A percentile compares a stretch with the other conserved stretches of the same genome.
These are phyloP conservation scores for Hibiscus tridactylites DNA, from an alignment of 345 rosid species.

Conservation along the genomic window DNA sequence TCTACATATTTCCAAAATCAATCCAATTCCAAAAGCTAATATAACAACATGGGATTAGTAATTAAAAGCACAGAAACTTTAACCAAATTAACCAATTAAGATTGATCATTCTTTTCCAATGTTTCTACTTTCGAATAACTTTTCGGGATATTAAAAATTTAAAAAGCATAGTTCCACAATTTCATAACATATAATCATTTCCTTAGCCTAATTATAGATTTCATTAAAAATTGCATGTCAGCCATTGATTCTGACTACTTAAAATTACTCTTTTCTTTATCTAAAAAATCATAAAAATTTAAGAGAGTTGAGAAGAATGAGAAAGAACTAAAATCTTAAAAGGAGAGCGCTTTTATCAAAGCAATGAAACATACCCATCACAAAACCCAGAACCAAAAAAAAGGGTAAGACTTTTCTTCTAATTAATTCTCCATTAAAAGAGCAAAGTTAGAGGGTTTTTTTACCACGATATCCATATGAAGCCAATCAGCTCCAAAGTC, in stretches of 20 bases:
- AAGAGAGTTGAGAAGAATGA: background rate
- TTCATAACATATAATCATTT: background rate
- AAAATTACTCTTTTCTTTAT: background rate
- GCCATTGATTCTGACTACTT: background rate
- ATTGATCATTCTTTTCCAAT: background rate
- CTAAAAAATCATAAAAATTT: background rate
- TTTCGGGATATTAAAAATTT: background rate
- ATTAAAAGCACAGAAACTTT: background rate
- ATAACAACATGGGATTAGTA: background rate
- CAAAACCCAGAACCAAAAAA: background rate
- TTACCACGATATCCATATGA: conserved; percentile 97
- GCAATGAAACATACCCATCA: conserved; percentile 53
- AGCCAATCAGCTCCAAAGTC: conserved; percentile 90
- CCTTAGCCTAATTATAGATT: background rate
- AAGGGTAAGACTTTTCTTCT: background rate
- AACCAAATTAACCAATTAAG: background rate
- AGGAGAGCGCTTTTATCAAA: conserved; percentile 2
- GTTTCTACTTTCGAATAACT: background rate
- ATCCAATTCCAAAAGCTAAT: background rate
- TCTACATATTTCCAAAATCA: background rate
- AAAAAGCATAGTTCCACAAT: background rate
- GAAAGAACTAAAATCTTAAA: conserved; percentile 16
- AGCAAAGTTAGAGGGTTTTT: background rate
- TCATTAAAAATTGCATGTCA: background rate
- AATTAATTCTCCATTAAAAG: background rate